Evolutionary conservation across 768 basidiomycete species (phyloP), one percentile per base, ranked within the genome.

Genomic region (Gyrodon lividus): DNA sequence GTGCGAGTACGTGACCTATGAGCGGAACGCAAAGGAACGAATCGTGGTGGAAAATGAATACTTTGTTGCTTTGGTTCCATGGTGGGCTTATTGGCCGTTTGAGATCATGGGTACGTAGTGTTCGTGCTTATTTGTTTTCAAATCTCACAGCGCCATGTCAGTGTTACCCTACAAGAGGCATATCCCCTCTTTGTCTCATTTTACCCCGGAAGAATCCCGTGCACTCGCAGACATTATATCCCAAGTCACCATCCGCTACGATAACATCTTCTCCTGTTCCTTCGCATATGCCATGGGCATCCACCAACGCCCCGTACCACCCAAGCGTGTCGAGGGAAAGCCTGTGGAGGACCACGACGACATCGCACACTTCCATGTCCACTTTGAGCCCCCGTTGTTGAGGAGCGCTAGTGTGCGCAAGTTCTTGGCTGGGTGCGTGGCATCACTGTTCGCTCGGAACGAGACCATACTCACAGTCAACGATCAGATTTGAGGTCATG

Each of bases 251-350:
- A 79, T 76, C 48, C 80, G 81, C 46, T 91, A 89, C 58, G 89
- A 89, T 61, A 89, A 87, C 60, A 71, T 92, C 26, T 92, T 92
- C 65, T 78, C 78, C 6, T 92, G 89, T 65, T 87, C 91, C 0
- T 97, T 96, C 69, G 87, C 91, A 1, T 97, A 96, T 67, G 93
- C 90, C 6, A 94, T 96, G 91, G 94, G 94, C 31, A 80, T 96
- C 42, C 94, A 96, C 63, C 94, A 97, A 66, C 79, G 86, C 2
- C 88, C 92, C 5, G 62, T 81, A 2, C 81, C 86, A 8, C 67
- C 70, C 6, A 52, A 55, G 19, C 50, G 60, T 37, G 65, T 66
- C 16, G 66, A 72, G 9, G 62, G 57, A 12, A 39, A 16, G 10
- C n/a, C 54, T 10, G 33, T 51, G 23, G 70, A 72, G 10, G 75